Conservation (phyloP, 116 monocot genomes). For the Papilionanthe hybrid region DNA sequence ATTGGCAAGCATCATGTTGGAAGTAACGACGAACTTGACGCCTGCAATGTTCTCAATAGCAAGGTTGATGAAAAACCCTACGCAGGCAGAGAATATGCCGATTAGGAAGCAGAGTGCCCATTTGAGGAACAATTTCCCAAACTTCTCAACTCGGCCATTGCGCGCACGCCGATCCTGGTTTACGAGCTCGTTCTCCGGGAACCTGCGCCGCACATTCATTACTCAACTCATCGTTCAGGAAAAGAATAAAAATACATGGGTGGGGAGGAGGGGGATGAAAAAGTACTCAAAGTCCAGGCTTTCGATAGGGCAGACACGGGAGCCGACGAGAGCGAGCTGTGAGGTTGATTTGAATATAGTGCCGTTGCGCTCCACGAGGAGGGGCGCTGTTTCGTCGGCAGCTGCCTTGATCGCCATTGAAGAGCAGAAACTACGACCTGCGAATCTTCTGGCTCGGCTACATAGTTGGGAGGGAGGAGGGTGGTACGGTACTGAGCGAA, state of each 20-base stretch:
- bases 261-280: not conserved
- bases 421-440: not conserved
- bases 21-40: constrained; percentile 62
- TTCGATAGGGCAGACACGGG: constrained; percentile 77
- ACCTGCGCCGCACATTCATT: constrained; percentile 22
- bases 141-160: constrained; percentile 25
- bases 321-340: constrained; percentile 77
- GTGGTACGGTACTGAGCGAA: not conserved
- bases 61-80: constrained; percentile 83
- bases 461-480: not conserved
- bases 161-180: constrained; percentile 74
- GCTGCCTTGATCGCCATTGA: not conserved
- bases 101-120: constrained; percentile 83
- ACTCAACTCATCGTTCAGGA: not conserved
- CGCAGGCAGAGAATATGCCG: constrained; percentile 34
- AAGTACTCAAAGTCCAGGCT: constrained; percentile 90
- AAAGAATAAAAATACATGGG: not conserved
- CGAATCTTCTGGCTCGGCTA: not conserved
- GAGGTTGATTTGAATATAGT: constrained; percentile 52
- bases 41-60: constrained; percentile 94
- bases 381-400: constrained; percentile 3
- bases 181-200: constrained; percentile 70
- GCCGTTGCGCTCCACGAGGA: constrained; percentile 3
- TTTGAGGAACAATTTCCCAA: constrained; percentile 64
- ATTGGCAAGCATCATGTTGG: constrained; percentile 74